Percentiles rank a stretch among this genome's conserved stretches.
Evolutionary conservation across 805 yeast species (phyloP).

Genomic region (Starmerella geochares): DNA sequence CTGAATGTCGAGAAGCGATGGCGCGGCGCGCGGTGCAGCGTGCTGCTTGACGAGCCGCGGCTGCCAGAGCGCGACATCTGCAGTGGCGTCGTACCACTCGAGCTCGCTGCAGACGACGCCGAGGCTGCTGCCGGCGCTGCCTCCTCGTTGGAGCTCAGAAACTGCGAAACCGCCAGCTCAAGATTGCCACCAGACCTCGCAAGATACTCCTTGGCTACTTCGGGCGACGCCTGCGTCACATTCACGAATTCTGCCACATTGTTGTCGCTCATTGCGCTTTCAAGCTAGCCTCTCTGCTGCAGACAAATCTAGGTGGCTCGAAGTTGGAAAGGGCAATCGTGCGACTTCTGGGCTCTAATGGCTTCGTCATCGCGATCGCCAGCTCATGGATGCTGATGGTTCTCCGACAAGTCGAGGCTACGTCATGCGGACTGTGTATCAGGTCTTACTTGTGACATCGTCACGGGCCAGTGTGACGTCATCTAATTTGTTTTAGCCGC

Average conservation of each 20-base stretch:
- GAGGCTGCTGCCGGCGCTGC: neutral
- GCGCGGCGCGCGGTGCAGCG: constrained; percentile 11
- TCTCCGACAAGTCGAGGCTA: no score
- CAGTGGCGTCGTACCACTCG: constrained; percentile 1
- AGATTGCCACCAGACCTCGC: constrained; percentile 31
- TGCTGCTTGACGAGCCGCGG: constrained; percentile 5
- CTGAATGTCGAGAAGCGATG: constrained; percentile 29
- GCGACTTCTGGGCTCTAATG: neutral
- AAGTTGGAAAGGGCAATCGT: neutral
- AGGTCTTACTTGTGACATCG: no score
- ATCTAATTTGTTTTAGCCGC: no score
- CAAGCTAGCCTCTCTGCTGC: no score
- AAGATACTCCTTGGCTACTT: constrained; percentile 36
- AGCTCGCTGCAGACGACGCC: constrained; percentile 2
- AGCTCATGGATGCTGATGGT: no score
- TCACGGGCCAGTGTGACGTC: neutral
- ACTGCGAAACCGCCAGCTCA: constrained; percentile 21
- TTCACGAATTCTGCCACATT: constrained; percentile 28
- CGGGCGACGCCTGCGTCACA: constrained; percentile 33
- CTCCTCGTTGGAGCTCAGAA: constrained; percentile 13
- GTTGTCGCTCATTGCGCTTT: constrained; percentile 12
- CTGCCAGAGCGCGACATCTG: constrained; percentile 2
- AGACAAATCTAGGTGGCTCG: neutral
- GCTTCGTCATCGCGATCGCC: constrained; percentile 4
- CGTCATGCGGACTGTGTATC: no score